A percentile compares a stretch with the other conserved stretches of the same genome.
Conservation (phyloP, 805 yeast species). For the Vanderwaltozyma verrucispora region DNA sequence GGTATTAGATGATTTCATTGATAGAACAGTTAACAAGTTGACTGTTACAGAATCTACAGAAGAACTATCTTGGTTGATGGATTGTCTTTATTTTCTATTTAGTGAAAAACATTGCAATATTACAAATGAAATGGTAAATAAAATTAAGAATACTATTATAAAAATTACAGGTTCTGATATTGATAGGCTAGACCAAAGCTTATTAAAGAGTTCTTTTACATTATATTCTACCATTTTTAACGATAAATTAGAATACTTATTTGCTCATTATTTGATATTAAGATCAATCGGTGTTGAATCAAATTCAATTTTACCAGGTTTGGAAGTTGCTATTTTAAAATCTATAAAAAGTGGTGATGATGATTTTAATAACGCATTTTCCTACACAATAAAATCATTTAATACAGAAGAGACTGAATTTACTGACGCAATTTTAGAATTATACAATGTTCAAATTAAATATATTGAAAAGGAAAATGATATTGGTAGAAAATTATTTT, state of each 20-base stretch:
- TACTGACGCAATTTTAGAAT: constrained; percentile 13
- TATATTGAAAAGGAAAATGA: constrained; percentile 15
- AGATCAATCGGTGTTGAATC: constrained; percentile 17
- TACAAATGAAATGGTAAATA: constrained; percentile 7
- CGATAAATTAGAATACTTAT: constrained; percentile 19
- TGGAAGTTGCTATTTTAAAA: constrained; percentile 8
- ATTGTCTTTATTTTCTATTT: constrained; percentile 18
- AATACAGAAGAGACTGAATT: constrained; percentile 2
- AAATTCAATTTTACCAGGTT: constrained; percentile 12
- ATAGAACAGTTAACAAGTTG: neutral
- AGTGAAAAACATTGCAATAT: constrained; percentile 2
- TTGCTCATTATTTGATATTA: constrained; percentile 29
- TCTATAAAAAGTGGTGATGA: constrained; percentile 2
- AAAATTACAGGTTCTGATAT: constrained; percentile 2
- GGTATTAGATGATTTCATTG: constrained; percentile 2
- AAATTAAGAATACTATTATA: neutral
- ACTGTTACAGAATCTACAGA: neutral
- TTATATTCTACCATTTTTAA: constrained; percentile 13
- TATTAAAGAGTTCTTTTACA: constrained; percentile 23
- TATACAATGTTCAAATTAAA: constrained; percentile 11
- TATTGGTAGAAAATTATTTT: constrained; percentile 19
- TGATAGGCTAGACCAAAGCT: constrained; percentile 3
- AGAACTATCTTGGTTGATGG: constrained; percentile 26
- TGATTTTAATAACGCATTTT: constrained; percentile 14
- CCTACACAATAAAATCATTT: constrained; percentile 8